These are phyloP conservation scores for Plasmodium knowlesi DNA, from an alignment of 169 alveolate genomes.

Conservation along the genomic window DNA sequence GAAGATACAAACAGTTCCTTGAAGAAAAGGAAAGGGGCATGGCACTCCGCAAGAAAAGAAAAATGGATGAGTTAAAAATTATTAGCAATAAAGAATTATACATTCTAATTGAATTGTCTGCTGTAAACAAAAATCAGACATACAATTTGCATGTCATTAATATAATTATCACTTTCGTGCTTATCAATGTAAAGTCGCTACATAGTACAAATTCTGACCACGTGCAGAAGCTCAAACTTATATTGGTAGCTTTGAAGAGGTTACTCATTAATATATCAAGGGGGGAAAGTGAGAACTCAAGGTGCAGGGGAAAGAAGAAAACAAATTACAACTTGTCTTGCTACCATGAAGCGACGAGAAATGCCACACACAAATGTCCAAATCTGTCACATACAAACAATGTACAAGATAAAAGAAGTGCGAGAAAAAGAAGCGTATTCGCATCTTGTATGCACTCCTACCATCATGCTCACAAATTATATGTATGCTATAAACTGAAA, in stretches of 20 bases:
- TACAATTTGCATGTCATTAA: slow-evolving; percentile 54
- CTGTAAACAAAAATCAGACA: slow-evolving; percentile 52
- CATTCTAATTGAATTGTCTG: slow-evolving; percentile 68
- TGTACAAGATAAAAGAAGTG: not conserved
- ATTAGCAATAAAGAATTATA: slow-evolving; percentile 61
- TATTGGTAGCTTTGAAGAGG: slow-evolving; percentile 35
- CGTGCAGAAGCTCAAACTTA: slow-evolving; percentile 44
- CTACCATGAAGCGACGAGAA: not conserved
- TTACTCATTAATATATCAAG: slow-evolving; percentile 54
- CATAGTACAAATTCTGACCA: slow-evolving; percentile 10
- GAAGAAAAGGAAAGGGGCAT: not conserved
- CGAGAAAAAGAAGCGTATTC: not conserved
- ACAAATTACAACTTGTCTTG: slow-evolving; percentile 15
- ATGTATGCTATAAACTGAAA: slow-evolving; percentile 47
- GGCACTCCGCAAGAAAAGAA: not conserved
- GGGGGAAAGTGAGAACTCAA: not conserved
- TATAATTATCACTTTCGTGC: slow-evolving; percentile 22
- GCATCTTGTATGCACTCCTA: not conserved
- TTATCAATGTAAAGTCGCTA: slow-evolving; percentile 27
- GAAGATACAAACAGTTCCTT: slow-evolving; percentile 25
- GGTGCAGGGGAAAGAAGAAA: slow-evolving; percentile 1
- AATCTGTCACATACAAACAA: not conserved
- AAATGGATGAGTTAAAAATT: slow-evolving; percentile 18
- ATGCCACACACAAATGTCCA: not conserved
- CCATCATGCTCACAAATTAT: not conserved